Percentiles rank a stretch among this genome's conserved stretches.
phyloP scores from a whole-genome alignment of 1,139 yeast genomes.

The Taphrina confusa region DNA sequence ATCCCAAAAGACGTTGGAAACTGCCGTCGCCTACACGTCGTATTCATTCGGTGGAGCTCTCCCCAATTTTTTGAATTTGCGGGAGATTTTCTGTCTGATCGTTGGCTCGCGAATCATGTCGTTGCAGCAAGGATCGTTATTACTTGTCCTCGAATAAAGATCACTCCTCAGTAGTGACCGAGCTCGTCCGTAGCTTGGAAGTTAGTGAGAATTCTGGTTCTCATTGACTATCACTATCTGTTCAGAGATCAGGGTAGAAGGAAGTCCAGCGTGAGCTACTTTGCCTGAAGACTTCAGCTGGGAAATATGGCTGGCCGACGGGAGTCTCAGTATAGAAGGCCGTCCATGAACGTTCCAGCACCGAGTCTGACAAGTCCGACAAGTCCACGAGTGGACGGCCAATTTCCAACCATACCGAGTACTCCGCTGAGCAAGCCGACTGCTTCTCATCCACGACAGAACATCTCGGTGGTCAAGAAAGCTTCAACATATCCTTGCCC shows the following conservation, averaged over 20 bases:
- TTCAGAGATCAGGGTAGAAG: no score
- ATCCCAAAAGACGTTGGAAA: no score
- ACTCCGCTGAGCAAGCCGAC: neutral
- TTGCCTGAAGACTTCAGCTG: no score
- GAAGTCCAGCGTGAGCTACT: no score
- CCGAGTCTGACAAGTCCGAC: conserved; percentile 18
- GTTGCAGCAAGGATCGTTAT: neutral
- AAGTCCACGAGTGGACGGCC: conserved; percentile 15
- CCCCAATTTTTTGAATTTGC: conserved; percentile 8
- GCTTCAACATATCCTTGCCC: conserved; percentile 12
- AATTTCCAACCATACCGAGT: conserved; percentile 9
- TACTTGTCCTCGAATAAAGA: no score
- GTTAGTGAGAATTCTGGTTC: no score
- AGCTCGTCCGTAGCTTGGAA: no score
- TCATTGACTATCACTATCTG: no score
- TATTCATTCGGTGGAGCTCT: no score
- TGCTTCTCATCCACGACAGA: conserved; percentile 24
- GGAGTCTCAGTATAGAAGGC: conserved; percentile 20
- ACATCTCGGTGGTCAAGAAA: neutral
- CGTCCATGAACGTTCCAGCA: conserved; percentile 12
- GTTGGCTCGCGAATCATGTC: neutral
- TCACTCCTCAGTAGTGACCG: no score
- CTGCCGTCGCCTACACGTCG: no score
- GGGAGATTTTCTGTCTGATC: conserved; percentile 4
- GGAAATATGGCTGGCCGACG: conserved; percentile 10